Conservation (phyloP, 495 filamentous ascomycete genomes). For the Polyplosphaeria fusca region DNA sequence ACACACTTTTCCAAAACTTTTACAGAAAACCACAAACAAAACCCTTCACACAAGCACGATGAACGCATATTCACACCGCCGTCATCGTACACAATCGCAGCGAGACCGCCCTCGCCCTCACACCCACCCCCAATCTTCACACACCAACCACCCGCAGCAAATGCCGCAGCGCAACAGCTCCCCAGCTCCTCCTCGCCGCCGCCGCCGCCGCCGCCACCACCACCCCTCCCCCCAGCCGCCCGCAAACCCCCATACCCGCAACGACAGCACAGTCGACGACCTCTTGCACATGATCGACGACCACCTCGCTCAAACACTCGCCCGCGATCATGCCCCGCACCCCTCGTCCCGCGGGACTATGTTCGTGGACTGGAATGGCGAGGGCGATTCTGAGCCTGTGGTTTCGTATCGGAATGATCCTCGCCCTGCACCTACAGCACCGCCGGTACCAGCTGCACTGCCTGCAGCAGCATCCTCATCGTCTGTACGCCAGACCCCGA, state of each 20-base stretch:
- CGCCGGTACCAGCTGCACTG: background rate
- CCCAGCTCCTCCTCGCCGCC: background rate
- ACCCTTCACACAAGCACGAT: too few relatives aligned
- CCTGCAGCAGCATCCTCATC: background rate
- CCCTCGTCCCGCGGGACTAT: background rate
- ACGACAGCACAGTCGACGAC: background rate
- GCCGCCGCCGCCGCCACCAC: too few relatives aligned
- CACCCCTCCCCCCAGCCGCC: background rate
- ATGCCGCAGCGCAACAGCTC: background rate
- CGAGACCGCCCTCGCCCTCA: too few relatives aligned
- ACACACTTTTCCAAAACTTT: too few relatives aligned
- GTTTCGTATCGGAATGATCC: background rate
- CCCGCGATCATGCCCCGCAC: background rate
- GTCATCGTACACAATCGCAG: too few relatives aligned
- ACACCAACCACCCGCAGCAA: background rate
- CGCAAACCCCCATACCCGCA: background rate
- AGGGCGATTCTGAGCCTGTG: background rate
- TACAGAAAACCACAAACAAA: too few relatives aligned
- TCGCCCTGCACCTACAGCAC: background rate
- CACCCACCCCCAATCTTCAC: too few relatives aligned
- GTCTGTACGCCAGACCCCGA: background rate
- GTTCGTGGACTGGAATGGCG: conserved; percentile 19
- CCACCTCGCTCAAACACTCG: conserved; percentile 1
- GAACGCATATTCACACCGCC: too few relatives aligned
- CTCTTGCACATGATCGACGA: conserved; percentile 10